These are phyloP conservation scores for Zygosaccharomyces sapae DNA, from an alignment of 1,139 yeast species.

Conservation along the genomic window DNA sequence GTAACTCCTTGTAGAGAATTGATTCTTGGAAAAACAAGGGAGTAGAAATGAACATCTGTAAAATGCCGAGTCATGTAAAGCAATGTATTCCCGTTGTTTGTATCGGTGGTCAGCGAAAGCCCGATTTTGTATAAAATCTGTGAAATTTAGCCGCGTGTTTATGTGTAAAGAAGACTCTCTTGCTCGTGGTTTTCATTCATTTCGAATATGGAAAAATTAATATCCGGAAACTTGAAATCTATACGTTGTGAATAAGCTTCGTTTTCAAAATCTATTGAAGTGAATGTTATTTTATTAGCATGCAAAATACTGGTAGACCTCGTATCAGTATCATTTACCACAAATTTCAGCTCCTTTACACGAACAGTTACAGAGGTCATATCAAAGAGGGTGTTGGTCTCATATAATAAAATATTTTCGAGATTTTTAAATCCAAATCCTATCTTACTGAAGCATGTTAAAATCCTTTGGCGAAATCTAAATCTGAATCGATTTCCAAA, in stretches of 20 bases:
- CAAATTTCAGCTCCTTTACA: constrained; percentile 33
- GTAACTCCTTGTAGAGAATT: constrained; percentile 43
- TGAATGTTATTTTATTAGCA: constrained; percentile 43
- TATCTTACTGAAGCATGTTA: constrained; percentile 45
- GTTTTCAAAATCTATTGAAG: constrained; percentile 67
- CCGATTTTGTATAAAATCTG: constrained; percentile 57
- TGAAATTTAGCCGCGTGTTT: constrained; percentile 53
- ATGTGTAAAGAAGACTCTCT: constrained; percentile 35
- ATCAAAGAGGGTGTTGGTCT: constrained; percentile 59
- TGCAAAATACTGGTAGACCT: constrained; percentile 32
- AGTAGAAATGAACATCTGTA: constrained; percentile 74
- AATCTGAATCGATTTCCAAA: constrained; percentile 50
- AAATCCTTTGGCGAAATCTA: constrained; percentile 47
- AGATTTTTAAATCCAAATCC: constrained; percentile 63
- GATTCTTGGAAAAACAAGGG: constrained; percentile 44
- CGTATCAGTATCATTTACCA: constrained; percentile 34
- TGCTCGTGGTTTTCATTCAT: constrained; percentile 20
- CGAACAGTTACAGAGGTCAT: constrained; percentile 51
- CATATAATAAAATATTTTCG: constrained; percentile 66
- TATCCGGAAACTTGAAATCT: constrained; percentile 47
- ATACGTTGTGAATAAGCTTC: constrained; percentile 56
- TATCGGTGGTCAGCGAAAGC: constrained; percentile 46
- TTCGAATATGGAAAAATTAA: constrained; percentile 33
- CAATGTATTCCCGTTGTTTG: constrained; percentile 62
- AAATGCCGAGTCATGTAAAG: constrained; percentile 74